A percentile compares a stretch with the other conserved stretches of the same genome.
These are phyloP conservation scores for Jacaranda copaia DNA, from an alignment of 257 asterid species.

Conservation along the genomic window DNA sequence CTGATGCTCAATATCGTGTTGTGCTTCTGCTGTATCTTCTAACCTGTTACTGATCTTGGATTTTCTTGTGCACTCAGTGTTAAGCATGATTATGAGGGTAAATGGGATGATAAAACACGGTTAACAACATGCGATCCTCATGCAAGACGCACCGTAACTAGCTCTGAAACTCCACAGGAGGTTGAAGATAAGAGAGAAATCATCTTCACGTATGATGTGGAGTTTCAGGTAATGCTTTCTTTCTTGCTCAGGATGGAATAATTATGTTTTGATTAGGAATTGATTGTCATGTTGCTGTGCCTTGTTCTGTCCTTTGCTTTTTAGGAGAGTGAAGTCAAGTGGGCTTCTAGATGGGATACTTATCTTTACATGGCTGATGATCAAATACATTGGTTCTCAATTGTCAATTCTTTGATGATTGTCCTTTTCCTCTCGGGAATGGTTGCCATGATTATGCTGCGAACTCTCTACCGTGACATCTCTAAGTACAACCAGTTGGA, in stretches of 20 bases:
- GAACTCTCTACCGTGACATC: slow-evolving; percentile 91
- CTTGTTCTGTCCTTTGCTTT: slow-evolving; percentile 31
- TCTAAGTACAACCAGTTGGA: slow-evolving; percentile 90
- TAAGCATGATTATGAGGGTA: slow-evolving; percentile 82
- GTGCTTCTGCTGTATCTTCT: slow-evolving; percentile 19
- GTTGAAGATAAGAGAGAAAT: slow-evolving; percentile 78
- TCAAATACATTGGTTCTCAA: slow-evolving; percentile 94
- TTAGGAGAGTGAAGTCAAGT: slow-evolving; percentile 88
- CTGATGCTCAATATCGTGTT: slow-evolving; percentile 17
- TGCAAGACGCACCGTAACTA: slow-evolving; percentile 74
- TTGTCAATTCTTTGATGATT: slow-evolving; percentile 86
- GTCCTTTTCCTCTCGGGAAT: slow-evolving; percentile 92
- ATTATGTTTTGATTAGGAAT: neutral
- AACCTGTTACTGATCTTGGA: slow-evolving; percentile 29
- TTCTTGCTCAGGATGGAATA: slow-evolving; percentile 4
- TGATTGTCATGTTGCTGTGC: slow-evolving; percentile 16
- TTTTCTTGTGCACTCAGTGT: slow-evolving; percentile 53
- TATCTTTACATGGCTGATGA: slow-evolving; percentile 93
- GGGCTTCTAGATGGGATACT: slow-evolving; percentile 98
- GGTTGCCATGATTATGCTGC: slow-evolving; percentile 97
- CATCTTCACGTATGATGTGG: slow-evolving; percentile 89
- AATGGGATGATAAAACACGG: slow-evolving; percentile 65
- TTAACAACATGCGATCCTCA: slow-evolving; percentile 85
- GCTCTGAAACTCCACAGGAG: slow-evolving; percentile 81
- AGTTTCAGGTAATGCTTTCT: slow-evolving; percentile 67